Evolutionary conservation across 2,329 filamentous ascomycete genomes (phyloP), one percentile per base, ranked within the genome.

Genomic region (Exophiala sp.): DNA sequence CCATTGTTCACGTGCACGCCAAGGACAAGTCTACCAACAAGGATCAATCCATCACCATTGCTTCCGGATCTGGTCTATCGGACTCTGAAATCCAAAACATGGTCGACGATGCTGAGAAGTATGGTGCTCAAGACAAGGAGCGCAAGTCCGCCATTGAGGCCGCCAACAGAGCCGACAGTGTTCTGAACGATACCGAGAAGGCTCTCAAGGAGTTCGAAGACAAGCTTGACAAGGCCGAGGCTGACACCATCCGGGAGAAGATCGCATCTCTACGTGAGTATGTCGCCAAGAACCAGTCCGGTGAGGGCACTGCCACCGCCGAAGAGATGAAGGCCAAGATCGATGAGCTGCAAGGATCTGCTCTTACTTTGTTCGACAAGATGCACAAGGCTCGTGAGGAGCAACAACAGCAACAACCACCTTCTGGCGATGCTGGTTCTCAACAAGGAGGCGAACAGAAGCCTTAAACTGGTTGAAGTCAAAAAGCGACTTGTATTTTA

Each of bases 11-110:
- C 80, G 92, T 97, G 62, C 88, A 94, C 74, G 92, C 92, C 75
- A 96, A 95, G 83, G 92, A 97, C 80, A 96, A 97, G 87, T 92
- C 91, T 66, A 97, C 91, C 78, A 89, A 90, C 86, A 97, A 96
- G 86, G 92, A 97, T 72, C 92, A 99, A 82, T 96, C 91, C 60
- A 97, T 99, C 78, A 97, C 92, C 72, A 96, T 99, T 73, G 91
- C 92, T 52, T 96, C 91, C 56, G 94, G 92, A 74, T 97, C 92
- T 62, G 92, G 94, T 84, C 88, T 97, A 54, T 96, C 90, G 44
- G 91, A 99, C 59, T 75, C 81, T 52, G 92, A 99, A 81, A 99
- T 99, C 64, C 84, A 96, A 80, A 86, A 84, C 78, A 97, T 99
- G 94, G 91, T 99, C 70, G 82, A 92, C 72, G 94, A 97, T 72